Evolutionary conservation across 768 basidiomycete genomes (phyloP), one percentile per base, ranked within the genome.

Genomic region (Hypholoma sublateritium): DNA sequence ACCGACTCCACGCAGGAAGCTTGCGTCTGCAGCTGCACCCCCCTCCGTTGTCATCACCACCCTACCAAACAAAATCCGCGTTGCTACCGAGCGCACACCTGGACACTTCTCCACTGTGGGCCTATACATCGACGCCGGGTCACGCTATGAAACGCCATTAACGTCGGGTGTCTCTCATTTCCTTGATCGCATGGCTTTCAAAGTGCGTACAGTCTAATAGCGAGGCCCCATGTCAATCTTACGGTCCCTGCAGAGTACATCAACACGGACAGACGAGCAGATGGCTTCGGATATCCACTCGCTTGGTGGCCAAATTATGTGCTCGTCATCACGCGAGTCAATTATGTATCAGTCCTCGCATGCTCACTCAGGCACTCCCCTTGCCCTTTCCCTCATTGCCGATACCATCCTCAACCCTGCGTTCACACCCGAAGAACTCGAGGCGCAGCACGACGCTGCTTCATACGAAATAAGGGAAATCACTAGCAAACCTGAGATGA

Each of bases 331-430:
- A 2, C 81, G 97, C 45, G 97, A 99, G 70, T 84, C 93, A 19
- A 94, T 98, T 67, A 93, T 97, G 90, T 99, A 98, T 69, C 97
- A 98, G 73, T 96, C 96, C 11, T 93, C 94, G 37, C 90, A 96
- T 70, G 95, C 95, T 67, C 86, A 93, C 62, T 77, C 85, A 59
- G 86, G 85, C 39, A 92, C 95, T 2, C 85, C 91, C 1, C 78
- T 86, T 6, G 93, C 94, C 11, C 69, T 99, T 49, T 88, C 89
- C 24, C 83, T 98, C 59, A 92, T 99, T 58, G 84, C 95, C 34
- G 95, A 98, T 71, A 96, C 95, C 14, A 87, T 92, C 48, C 79
- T 89, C 54, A 85, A 93, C 66, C 85, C 97, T 9, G 74, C 85
- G 1, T 86, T 97, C 69, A 70, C 82, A 17, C 72, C 77, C 0